These are phyloP conservation scores for Alternaria rosae DNA, from an alignment of 2,329 filamentous ascomycete species.

Conservation along the genomic window DNA sequence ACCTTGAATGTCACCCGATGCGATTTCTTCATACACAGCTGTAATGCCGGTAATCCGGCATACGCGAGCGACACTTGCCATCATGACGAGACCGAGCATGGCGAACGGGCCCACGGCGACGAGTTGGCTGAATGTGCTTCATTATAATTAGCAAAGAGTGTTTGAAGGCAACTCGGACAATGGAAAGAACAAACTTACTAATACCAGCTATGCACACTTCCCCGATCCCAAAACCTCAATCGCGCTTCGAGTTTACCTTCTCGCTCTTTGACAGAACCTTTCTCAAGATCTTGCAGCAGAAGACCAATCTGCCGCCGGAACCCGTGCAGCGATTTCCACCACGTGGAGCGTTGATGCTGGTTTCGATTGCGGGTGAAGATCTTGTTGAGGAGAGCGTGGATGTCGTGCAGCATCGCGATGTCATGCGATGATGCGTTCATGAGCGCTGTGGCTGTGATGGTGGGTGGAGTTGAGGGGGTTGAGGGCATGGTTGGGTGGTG, in stretches of 20 bases:
- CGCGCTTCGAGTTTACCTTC: slow-evolving; percentile 37
- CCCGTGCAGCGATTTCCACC: slow-evolving; percentile 79
- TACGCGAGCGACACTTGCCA: slow-evolving; percentile 52
- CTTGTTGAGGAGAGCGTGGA: slow-evolving; percentile 69
- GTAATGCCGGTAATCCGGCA: slow-evolving; percentile 53
- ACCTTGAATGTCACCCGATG: slow-evolving; percentile 51
- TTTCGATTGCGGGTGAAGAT: slow-evolving; percentile 88
- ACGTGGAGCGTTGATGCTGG: slow-evolving; percentile 81
- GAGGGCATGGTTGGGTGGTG: background rate
- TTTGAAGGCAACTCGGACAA: background rate
- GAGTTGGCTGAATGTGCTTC: slow-evolving; percentile 54
- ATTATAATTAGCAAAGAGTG: slow-evolving; percentile 3
- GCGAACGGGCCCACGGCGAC: slow-evolving; percentile 56
- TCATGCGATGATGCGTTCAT: slow-evolving; percentile 30
- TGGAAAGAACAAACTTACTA: slow-evolving; percentile 33
- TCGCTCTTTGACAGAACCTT: slow-evolving; percentile 22
- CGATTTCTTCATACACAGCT: slow-evolving; percentile 52
- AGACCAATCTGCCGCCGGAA: slow-evolving; percentile 71
- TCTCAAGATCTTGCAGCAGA: slow-evolving; percentile 54
- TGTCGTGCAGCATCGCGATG: slow-evolving; percentile 44
- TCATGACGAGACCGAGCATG: slow-evolving; percentile 54
- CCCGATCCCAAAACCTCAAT: slow-evolving; percentile 51
- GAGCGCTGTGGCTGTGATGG: background rate
- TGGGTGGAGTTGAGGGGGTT: background rate
- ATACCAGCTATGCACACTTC: slow-evolving; percentile 47